Evolutionary conservation across 495 filamentous ascomycete species (phyloP), one percentile per base, ranked within the genome.

Genomic region (Pyrenula aspistea): DNA sequence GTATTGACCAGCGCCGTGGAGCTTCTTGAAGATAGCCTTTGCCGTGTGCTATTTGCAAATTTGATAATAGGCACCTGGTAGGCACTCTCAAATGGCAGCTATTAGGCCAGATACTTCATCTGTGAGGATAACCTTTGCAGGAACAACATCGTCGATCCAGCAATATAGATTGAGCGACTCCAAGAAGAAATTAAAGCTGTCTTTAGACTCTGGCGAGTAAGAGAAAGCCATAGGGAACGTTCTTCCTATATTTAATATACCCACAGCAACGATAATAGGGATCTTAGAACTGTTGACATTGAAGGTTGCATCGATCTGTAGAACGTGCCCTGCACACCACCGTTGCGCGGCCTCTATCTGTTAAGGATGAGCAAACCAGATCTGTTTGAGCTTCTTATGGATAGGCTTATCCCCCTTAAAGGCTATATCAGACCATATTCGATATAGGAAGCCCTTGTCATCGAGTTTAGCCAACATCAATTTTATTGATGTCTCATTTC

Each of bases 341-440:
- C 24, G 11, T 31, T 55, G 53, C 20, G 53, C 53, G 19, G 25
- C 10, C 21, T n/a, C 19, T n/a, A 55, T n/a, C 12, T 21, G 21
- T 55, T 55, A n/a, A 24, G 53, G 53, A 25, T 55, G 53, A 55
- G 25, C 25, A 25, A 55, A 55, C 53, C 53, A 55, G 25, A 55
- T 36, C 31, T 55, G 53, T 11, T 19, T 10, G 11, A 55, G 53
- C 24, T 31, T 23, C 10, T 10, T 19, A 55, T n/a, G 21, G 19
- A 25, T 55, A 23, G 31, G 10, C 19, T 12, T 55, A 24, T 24
- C 53, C 25, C n/a, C 22, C 19, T 31, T 25, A 24, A 24, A 25
- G 3, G 19, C 22, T 11, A 19, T 25, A 12, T 31, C 24, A 12
- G 31, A n/a, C 21, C 53, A 24, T 36, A n/a, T n/a, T 24, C 24